Evolutionary conservation across 2,329 filamentous ascomycete species (phyloP), one percentile per base, ranked within the genome.

Genomic region (Alternaria sp.): DNA sequence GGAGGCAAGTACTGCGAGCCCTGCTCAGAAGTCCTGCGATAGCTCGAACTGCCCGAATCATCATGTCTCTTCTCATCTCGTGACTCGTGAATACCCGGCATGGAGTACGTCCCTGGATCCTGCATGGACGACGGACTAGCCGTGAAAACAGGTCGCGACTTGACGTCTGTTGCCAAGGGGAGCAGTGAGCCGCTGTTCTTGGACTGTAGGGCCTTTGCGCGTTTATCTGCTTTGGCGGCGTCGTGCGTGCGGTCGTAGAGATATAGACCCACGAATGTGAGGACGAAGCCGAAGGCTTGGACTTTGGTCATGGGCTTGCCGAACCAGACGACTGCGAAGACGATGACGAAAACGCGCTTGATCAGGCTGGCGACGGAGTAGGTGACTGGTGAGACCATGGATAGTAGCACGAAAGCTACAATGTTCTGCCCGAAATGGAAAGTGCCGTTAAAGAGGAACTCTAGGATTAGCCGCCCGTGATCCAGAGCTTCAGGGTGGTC

Each of bases 391-490:
- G 93, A 97, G 12, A 98, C 91, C 84, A 97, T 91, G 57, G 93
- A 97, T 7, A 99, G 85, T 6, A 99, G 86, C 21, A 97, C 85
- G 77, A 99, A 99, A 0, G 96, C 96, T 58, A 99, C 87, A 57
- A 99, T 96, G 76, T 97, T 97, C 76, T 99, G 96, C 15, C 89
- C 92, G 79, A 98, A 99, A 81, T 99, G 96, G 77, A 97, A 97
- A 5, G 93, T 90, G 59, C 96, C 96, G 79, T 99, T 99, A 86
- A 99, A 98, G 55, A 98, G 79, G 78, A 97, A 98, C 77, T 99
- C 96, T n/a, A 96, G 75, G 2, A 85, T 78, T 8, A 91, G 80
- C 9, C 85, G 82, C 52, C 87, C 87, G 73, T 90, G 88, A 63
- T 89, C 88, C 58, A 88, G 81, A 3, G 92, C 88, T 25, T 91